phyloP scores from a whole-genome alignment of 192 early-diverging fungal species.

The Backusella psychrophila region DNA sequence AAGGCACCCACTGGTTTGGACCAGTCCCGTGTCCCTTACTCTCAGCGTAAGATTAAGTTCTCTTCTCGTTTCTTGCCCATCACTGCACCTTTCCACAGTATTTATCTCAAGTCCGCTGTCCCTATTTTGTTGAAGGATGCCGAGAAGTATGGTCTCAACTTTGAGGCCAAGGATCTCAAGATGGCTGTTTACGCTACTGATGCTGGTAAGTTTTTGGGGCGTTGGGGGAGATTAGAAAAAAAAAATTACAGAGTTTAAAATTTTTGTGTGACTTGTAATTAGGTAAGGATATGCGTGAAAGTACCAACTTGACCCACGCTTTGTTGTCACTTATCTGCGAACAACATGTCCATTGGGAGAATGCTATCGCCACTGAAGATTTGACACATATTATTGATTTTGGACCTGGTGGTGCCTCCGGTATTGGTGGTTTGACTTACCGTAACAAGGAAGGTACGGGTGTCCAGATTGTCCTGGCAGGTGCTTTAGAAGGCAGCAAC shows the following conservation, averaged over 20 bases:
- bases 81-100: constrained; percentile 87
- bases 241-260: constrained; percentile 7
- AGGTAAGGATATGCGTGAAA: constrained; percentile 67
- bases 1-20: constrained; percentile 84
- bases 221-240: constrained; percentile 17
- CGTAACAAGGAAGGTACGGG: constrained; percentile 89
- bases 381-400: constrained; percentile 93
- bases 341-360: constrained; percentile 75
- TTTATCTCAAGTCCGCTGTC: constrained; percentile 69
- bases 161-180: constrained; percentile 62
- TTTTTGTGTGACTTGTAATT: constrained; percentile 11
- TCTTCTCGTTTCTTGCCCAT: constrained; percentile 91
- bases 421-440: constrained; percentile 81
- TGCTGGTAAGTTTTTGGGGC: constrained; percentile 51
- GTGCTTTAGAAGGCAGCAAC: constrained; percentile 61
- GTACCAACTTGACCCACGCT: constrained; percentile 55
- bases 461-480: constrained; percentile 63
- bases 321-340: constrained; percentile 73
- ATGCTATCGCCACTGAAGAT: constrained; percentile 51
- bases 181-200: constrained; percentile 82
- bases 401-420: constrained; percentile 82
- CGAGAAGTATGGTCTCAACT: constrained; percentile 55
- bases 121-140: constrained; percentile 70
- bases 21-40: constrained; percentile 85
- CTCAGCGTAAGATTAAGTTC: constrained; percentile 90